Conservation (phyloP, 2,329 filamentous ascomycete genomes). For the Rhinocladiella mackenziei region DNA sequence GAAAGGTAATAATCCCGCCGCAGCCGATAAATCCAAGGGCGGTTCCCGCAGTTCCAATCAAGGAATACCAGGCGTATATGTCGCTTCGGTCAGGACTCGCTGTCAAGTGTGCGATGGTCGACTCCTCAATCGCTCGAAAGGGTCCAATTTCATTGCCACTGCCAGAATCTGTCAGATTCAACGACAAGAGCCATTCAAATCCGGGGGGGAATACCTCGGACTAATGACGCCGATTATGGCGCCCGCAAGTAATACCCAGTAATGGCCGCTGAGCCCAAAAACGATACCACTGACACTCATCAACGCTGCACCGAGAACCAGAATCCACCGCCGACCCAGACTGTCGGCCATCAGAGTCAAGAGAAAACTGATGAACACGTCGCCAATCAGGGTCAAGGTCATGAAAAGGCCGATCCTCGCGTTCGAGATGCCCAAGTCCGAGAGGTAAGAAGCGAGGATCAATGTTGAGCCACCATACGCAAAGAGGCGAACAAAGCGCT, state of each 20-base stretch:
- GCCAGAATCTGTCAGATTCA: neutral
- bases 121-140: conserved; percentile 59
- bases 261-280: conserved; percentile 52
- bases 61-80: conserved; percentile 39
- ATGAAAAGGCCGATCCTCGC: conserved; percentile 61
- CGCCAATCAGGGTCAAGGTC: conserved; percentile 59
- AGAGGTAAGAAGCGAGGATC: conserved; percentile 60
- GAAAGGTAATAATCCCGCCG: conserved; percentile 49
- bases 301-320: conserved; percentile 52
- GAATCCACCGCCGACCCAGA: conserved; percentile 51
- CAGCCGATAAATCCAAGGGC: conserved; percentile 51
- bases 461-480: conserved; percentile 61
- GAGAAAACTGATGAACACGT: conserved; percentile 56
- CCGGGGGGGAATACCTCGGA: conserved; percentile 36
- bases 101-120: conserved; percentile 33
- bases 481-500: conserved; percentile 54
- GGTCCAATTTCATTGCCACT: conserved; percentile 63
- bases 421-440: conserved; percentile 54
- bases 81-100: conserved; percentile 18
- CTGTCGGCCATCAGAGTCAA: conserved; percentile 58
- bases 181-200: neutral
- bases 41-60: conserved; percentile 52
- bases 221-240: conserved; percentile 61
- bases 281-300: conserved; percentile 55
- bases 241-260: conserved; percentile 56